phyloP scores from a whole-genome alignment of 768 basidiomycete species.

The Termitomyces sp. region DNA sequence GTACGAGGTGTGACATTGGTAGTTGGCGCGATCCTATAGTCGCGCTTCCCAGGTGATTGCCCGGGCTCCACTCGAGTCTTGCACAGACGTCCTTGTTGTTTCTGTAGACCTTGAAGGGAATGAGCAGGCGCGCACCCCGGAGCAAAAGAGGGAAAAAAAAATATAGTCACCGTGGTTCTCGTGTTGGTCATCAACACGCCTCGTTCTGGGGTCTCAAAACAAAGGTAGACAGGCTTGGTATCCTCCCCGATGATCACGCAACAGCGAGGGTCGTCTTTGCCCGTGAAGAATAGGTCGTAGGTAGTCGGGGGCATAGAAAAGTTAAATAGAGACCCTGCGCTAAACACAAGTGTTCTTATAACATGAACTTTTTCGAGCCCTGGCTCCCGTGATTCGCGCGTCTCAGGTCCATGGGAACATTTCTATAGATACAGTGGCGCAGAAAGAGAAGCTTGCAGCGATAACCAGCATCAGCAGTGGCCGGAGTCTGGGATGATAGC shows the following conservation, averaged over 20 bases:
- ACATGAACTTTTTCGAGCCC: slow-evolving; percentile 35
- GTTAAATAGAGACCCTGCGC: slow-evolving; percentile 25
- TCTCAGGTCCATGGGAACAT: slow-evolving; percentile 45
- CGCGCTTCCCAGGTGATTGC: slow-evolving; percentile 50
- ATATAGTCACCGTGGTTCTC: slow-evolving; percentile 46
- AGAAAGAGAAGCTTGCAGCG: slow-evolving; percentile 29
- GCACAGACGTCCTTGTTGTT: slow-evolving; percentile 46
- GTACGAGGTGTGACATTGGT: slow-evolving; percentile 60
- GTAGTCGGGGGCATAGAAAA: slow-evolving; percentile 35
- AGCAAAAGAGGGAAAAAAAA: slow-evolving; percentile 1
- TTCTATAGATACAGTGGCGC: slow-evolving; percentile 43
- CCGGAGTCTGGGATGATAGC: slow-evolving; percentile 6
- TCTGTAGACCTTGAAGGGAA: slow-evolving; percentile 28
- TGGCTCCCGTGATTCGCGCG: slow-evolving; percentile 47
- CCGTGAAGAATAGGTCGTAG: slow-evolving; percentile 64
- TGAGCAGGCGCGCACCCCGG: slow-evolving; percentile 5
- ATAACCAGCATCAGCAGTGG: not conserved
- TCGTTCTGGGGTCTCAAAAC: slow-evolving; percentile 56
- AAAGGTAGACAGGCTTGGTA: slow-evolving; percentile 52
- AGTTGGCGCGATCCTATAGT: slow-evolving; percentile 48
- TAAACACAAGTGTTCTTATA: slow-evolving; percentile 34
- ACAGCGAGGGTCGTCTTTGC: slow-evolving; percentile 60
- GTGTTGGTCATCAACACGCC: slow-evolving; percentile 33
- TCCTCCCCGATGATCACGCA: slow-evolving; percentile 67
- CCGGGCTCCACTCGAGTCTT: slow-evolving; percentile 43